Evolutionary conservation across 768 basidiomycete species (phyloP), one percentile per base, ranked within the genome.

Genomic region (Multifurca ochricompacta): DNA sequence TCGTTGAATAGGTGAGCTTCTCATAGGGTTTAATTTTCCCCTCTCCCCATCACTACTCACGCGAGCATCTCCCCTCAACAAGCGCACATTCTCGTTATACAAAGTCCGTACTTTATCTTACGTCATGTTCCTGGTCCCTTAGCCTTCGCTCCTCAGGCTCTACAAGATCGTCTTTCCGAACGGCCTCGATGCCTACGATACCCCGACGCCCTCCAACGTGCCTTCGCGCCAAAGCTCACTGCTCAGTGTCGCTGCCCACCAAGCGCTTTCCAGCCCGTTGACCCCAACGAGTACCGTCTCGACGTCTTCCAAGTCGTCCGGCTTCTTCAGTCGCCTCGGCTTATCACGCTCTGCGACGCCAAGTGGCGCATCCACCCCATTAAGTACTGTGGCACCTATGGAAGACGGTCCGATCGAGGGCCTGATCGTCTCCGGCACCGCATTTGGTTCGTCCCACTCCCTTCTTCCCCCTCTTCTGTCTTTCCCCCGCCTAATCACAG

Each of bases 51-150:
- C 23, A 44, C n/a, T 23, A 6, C 18, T 51, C 19, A 50, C 16
- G 1, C 39, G 35, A 25, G 18, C 50, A 44, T 49, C 19, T 23
- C 18, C 25, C 16, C 56, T 57, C 21, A 25, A n/a, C 44, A 52
- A 80, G 79, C 59, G 86, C 86, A 11, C 84, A 89, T 62, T 78
- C 83, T 2, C 87, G 85, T 63, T 90, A 87, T 60, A 74, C 80
- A 8, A 88, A 82, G 83, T 85, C 63, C 21, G 70, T 64, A 10
- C 8, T 39, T 40, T 10, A 7, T 35, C 9, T 48, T 18, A 14
- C 21, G 28, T 27, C 14, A 25, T 27, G 27, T 27, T 28, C 6
- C 37, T 13, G 9, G 10, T 53, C 19, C 32, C 35, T n/a, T 47
- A 18, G 51, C 0, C 23, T 0, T 13, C 31, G 18, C 41, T 45